Conservation (phyloP, 306 rosid species). For the Clitoria ternatea region DNA sequence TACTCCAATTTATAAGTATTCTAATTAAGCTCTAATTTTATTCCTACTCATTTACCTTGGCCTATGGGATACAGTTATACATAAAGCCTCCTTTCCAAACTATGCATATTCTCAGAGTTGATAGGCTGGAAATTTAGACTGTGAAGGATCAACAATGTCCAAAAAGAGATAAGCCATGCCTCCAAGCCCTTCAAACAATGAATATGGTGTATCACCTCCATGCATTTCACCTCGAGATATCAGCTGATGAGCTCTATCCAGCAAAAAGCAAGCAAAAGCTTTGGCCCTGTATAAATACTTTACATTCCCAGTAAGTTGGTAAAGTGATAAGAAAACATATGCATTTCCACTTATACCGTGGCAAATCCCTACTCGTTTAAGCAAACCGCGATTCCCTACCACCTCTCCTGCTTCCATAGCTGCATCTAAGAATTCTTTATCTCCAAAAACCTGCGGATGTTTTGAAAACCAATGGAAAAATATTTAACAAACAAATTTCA, state of each 20-base stretch:
- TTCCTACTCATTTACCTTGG: not conserved
- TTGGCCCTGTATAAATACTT: slow-evolving; percentile 55
- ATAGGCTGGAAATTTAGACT: slow-evolving; percentile 59
- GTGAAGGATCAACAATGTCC: slow-evolving; percentile 52
- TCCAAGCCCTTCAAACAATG: slow-evolving; percentile 64
- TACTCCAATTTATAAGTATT: too few species aligned
- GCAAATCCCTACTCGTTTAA: slow-evolving; percentile 61
- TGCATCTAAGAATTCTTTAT: slow-evolving; percentile 53
- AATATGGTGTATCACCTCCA: slow-evolving; percentile 58
- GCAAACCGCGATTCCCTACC: slow-evolving; percentile 60
- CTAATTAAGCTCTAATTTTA: slow-evolving; percentile 3
- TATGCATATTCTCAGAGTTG: slow-evolving; percentile 36
- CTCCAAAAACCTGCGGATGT: slow-evolving; percentile 51
- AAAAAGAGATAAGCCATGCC: slow-evolving; percentile 61
- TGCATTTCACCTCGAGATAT: slow-evolving; percentile 61
- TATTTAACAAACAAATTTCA: not conserved
- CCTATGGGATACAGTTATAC: not conserved
- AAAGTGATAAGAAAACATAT: slow-evolving; percentile 55
- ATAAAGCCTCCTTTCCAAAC: not conserved
- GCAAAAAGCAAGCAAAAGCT: slow-evolving; percentile 65
- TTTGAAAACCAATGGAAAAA: not conserved
- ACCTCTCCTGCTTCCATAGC: slow-evolving; percentile 62
- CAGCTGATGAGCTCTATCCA: slow-evolving; percentile 56
- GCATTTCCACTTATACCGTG: slow-evolving; percentile 80
- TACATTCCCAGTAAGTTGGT: slow-evolving; percentile 49